These are phyloP conservation scores for Mitragyna speciosa DNA, from an alignment of 257 asterid species.

Conservation along the genomic window DNA sequence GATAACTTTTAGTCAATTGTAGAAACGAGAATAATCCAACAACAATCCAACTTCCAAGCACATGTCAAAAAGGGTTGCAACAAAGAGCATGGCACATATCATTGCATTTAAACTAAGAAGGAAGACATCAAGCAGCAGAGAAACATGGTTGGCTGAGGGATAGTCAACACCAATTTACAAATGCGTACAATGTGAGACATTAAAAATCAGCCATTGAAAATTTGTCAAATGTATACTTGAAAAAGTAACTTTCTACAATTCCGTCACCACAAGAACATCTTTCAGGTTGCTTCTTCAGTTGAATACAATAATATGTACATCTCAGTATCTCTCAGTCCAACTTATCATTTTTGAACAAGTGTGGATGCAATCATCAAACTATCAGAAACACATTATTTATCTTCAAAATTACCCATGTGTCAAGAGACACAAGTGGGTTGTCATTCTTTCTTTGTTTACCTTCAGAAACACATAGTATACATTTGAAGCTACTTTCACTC, in stretches of 20 bases:
- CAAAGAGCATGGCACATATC: background rate
- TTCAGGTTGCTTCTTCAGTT: background rate
- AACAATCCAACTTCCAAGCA: background rate
- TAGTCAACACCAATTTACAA: no score
- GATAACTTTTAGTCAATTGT: background rate
- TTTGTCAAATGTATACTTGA: background rate
- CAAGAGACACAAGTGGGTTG: background rate
- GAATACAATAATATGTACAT: background rate
- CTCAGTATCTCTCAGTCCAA: background rate
- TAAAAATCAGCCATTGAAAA: background rate
- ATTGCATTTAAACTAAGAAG: background rate
- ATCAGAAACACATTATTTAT: background rate
- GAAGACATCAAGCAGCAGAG: background rate
- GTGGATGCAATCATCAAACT: constrained; percentile 2
- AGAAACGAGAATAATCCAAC: background rate
- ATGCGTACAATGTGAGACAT: background rate
- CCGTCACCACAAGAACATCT: background rate
- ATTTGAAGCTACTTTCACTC: background rate
- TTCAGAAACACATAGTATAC: background rate
- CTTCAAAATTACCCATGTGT: background rate
- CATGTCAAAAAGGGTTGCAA: background rate
- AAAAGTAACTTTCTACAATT: no score
- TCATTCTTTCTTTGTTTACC: background rate
- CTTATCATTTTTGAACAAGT: background rate
- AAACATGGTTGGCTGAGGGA: background rate